Percentiles rank a stretch among this genome's conserved stretches.
phyloP scores from a whole-genome alignment of 1,284 basidiomycete species.

The Trichosporon sp. region DNA sequence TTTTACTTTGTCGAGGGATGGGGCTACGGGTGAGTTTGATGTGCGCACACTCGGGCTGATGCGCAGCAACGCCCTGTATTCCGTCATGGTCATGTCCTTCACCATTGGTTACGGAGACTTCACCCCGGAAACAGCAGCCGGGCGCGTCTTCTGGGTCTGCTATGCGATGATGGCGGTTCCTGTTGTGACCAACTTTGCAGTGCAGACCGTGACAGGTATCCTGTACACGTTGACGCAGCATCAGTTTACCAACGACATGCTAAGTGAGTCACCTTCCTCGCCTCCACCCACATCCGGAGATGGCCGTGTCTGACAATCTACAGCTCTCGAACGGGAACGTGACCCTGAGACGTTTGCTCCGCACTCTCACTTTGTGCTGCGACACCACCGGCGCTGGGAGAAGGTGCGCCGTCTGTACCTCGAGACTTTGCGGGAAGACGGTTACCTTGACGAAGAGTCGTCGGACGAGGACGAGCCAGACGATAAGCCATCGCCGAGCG shows the following conservation, averaged over 20 bases:
- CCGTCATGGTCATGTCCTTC: slow-evolving; percentile 39
- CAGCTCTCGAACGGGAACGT: slow-evolving; percentile 13
- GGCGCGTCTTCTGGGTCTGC: slow-evolving; percentile 46
- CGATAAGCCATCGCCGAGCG: not conserved
- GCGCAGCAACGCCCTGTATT: slow-evolving; percentile 28
- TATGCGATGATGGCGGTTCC: slow-evolving; percentile 50
- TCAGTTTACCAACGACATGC: slow-evolving; percentile 6
- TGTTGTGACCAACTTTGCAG: slow-evolving; percentile 50
- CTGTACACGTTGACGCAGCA: slow-evolving; percentile 27
- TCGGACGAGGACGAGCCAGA: slow-evolving; percentile 3
- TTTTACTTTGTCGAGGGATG: slow-evolving; percentile 45
- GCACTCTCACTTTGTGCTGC: slow-evolving; percentile 40
- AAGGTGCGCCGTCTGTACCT: slow-evolving; percentile 19
- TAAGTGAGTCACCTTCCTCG: not conserved
- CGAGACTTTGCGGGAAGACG: slow-evolving; percentile 2
- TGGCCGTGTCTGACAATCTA: not conserved
- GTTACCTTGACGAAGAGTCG: not conserved
- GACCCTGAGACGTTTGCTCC: slow-evolving; percentile 38
- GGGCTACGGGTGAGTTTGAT: slow-evolving; percentile 36
- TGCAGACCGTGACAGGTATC: slow-evolving; percentile 48
- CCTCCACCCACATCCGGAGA: too few relatives aligned
- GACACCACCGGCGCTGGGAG: slow-evolving; percentile 31
- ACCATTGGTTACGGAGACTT: slow-evolving; percentile 48
- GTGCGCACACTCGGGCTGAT: not conserved
- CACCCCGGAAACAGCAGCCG: slow-evolving; percentile 33